A percentile compares a stretch with the other conserved stretches of the same genome.
Evolutionary conservation across 768 basidiomycete genomes (phyloP).

Genomic region (Galerina marginata): DNA sequence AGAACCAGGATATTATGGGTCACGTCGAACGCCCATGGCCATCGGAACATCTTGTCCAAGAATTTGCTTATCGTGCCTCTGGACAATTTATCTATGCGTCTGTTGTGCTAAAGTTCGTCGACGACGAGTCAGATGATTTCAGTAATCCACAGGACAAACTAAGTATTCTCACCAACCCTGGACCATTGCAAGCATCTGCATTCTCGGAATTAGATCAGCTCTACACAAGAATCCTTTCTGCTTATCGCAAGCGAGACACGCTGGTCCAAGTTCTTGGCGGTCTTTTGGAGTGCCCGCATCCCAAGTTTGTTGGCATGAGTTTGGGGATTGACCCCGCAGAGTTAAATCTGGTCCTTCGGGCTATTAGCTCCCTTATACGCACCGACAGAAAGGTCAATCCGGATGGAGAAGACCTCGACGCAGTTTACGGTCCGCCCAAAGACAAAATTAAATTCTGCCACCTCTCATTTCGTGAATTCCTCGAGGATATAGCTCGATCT

Average conservation of each 20-base stretch:
- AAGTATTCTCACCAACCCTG: constrained; percentile 5
- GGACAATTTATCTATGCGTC: constrained; percentile 23
- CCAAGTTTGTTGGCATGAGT: constrained; percentile 8
- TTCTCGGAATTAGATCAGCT: constrained; percentile 15
- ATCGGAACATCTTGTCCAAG: constrained; percentile 2
- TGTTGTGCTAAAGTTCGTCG: constrained; percentile 22
- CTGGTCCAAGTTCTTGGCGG: constrained; percentile 12
- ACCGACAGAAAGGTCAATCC: neutral
- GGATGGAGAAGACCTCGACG: constrained; percentile 6
- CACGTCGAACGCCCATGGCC: constrained; percentile 3
- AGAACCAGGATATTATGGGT: neutral
- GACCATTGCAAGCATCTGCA: neutral
- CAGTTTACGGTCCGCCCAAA: constrained; percentile 15
- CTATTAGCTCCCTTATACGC: too few species aligned
- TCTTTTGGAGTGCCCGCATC: constrained; percentile 11
- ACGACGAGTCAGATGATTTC: neutral
- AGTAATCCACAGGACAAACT: constrained; percentile 13
- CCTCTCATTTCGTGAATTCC: constrained; percentile 19
- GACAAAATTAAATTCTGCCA: constrained; percentile 16
- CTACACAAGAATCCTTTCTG: constrained; percentile 14
- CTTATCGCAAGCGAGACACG: constrained; percentile 2
- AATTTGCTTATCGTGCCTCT: constrained; percentile 13
- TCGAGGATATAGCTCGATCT: constrained; percentile 16
- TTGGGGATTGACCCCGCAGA: too few species aligned
- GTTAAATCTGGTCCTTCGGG: too few species aligned